Evolutionary conservation across 2,329 filamentous ascomycete species (phyloP).

Genomic region (Graphiopsis chlorocephala): DNA sequence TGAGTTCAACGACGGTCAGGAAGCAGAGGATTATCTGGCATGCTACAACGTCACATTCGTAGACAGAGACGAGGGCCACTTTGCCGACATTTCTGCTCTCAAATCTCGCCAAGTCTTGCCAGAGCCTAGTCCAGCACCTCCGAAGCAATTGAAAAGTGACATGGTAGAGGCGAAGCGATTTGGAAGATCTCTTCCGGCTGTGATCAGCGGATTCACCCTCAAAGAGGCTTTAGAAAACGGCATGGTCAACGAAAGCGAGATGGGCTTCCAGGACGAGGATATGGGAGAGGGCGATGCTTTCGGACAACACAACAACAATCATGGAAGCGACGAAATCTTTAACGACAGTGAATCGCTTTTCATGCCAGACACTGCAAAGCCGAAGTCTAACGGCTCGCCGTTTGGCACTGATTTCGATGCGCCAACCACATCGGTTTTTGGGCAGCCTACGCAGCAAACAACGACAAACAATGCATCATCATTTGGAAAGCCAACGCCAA

Average conservation of each 20-base stretch:
- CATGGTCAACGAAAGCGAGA: conserved; percentile 46
- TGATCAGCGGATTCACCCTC: conserved; percentile 57
- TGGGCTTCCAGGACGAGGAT: conserved; percentile 31
- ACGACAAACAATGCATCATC: not conserved
- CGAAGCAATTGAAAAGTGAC: conserved; percentile 42
- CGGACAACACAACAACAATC: not conserved
- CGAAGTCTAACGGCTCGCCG: not conserved
- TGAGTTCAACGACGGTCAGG: conserved; percentile 54
- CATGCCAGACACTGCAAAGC: conserved; percentile 33
- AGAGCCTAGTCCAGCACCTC: conserved; percentile 29
- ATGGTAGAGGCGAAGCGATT: conserved; percentile 59
- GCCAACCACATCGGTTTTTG: conserved; percentile 10
- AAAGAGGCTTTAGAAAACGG: conserved; percentile 49
- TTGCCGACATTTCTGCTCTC: conserved; percentile 12
- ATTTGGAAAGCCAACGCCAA: conserved; percentile 11
- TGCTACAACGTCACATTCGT: conserved; percentile 52
- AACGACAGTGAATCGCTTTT: conserved; percentile 40
- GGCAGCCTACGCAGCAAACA: conserved; percentile 9
- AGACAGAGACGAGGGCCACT: conserved; percentile 40
- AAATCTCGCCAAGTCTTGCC: conserved; percentile 29
- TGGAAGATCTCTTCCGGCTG: conserved; percentile 53
- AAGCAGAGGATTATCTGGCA: conserved; percentile 54
- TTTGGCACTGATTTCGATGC: not conserved
- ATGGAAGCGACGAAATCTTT: conserved; percentile 32
- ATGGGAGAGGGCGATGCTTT: conserved; percentile 3